A percentile compares a stretch with the other conserved stretches of the same genome.
These are phyloP conservation scores for Nematocida major DNA, from an alignment of 371 early-diverging fungal species.

Conservation along the genomic window DNA sequence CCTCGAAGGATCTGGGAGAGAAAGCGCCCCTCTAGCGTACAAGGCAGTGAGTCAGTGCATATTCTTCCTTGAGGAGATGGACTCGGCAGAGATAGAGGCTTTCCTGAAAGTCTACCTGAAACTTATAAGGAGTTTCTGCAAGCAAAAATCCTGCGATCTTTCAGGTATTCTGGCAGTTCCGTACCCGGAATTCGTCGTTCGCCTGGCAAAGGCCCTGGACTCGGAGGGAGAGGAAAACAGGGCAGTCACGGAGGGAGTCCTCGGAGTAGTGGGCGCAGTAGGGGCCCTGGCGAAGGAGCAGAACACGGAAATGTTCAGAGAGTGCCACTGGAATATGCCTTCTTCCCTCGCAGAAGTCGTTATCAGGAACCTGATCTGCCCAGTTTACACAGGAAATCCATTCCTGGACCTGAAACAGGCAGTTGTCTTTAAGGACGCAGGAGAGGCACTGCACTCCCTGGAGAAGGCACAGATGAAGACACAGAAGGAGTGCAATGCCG, in stretches of 20 bases:
- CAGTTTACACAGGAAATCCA: neutral
- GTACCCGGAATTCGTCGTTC: neutral
- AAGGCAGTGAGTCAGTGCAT: neutral
- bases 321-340: slow-evolving; percentile 7
- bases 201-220: neutral
- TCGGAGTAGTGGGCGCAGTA: neutral
- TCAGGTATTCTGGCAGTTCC: neutral
- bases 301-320: neutral
- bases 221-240: neutral
- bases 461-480: neutral
- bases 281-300: neutral
- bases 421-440: neutral
- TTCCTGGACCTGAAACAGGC: slow-evolving; percentile 29
- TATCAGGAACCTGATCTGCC: neutral
- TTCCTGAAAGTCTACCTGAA: neutral
- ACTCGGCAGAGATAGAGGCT: neutral
- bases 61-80: neutral
- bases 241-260: neutral
- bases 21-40: neutral
- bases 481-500: slow-evolving; percentile 31
- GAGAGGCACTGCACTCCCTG: neutral
- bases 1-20: neutral
- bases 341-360: neutral
- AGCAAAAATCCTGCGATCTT: neutral
- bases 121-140: neutral